Evolutionary conservation across 2,329 filamentous ascomycete genomes (phyloP).

Genomic region (Berkeleyomyces rouxiae): DNA sequence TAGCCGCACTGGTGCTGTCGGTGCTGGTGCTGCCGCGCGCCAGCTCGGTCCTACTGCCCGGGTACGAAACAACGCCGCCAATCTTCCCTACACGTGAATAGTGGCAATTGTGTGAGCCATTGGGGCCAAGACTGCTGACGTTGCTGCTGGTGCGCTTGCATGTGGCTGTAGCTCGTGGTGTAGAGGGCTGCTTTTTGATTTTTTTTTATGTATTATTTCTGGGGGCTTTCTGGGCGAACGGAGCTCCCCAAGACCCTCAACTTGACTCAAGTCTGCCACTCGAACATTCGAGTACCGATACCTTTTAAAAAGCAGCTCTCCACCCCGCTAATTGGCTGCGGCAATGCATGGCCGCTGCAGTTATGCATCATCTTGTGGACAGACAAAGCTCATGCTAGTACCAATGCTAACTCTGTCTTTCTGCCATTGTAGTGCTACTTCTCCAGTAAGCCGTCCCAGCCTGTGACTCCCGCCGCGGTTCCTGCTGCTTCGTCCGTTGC

Average conservation of each 20-base stretch:
- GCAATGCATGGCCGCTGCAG: not conserved
- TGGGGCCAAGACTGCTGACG: not conserved
- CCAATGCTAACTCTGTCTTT: constrained; percentile 3
- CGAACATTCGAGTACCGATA: not conserved
- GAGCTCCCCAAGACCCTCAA: not conserved
- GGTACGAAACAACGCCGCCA: constrained; percentile 5
- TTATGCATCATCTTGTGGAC: not conserved
- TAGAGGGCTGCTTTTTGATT: not conserved
- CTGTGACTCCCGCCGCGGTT: constrained; percentile 29
- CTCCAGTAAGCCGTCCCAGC: constrained; percentile 28
- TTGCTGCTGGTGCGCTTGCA: not conserved
- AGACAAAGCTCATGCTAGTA: not conserved
- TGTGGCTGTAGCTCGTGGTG: not conserved
- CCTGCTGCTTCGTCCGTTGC: constrained; percentile 31
- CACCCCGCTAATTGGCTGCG: not conserved
- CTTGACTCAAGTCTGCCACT: not conserved
- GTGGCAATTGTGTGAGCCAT: not conserved
- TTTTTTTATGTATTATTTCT: not conserved
- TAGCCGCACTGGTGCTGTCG: constrained; percentile 22
- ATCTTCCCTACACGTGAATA: not conserved
- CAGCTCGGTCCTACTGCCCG: constrained; percentile 10
- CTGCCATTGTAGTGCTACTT: constrained; percentile 34
- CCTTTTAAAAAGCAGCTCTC: not conserved
- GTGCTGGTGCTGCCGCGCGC: constrained; percentile 25
- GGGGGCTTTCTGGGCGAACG: not conserved